Evolutionary conservation across 2,329 filamentous ascomycete genomes (phyloP).

Genomic region (Fusarium staphyleae): DNA sequence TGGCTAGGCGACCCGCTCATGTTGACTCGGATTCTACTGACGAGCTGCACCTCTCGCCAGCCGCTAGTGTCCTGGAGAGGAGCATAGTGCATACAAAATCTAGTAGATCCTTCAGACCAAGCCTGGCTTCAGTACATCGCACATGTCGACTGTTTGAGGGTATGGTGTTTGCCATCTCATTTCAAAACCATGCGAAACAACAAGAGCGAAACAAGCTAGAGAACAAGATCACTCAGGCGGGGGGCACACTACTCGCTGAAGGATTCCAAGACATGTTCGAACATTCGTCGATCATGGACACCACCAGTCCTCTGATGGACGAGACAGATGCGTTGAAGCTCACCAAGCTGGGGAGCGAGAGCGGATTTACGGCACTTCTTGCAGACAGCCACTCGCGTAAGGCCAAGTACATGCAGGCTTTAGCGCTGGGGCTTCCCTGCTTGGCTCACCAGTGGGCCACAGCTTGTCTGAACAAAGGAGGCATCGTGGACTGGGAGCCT

Average conservation of each 20-base stretch:
- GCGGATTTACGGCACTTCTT: conserved; percentile 85
- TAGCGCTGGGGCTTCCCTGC: conserved; percentile 88
- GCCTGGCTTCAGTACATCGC: conserved; percentile 38
- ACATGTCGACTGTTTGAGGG: conserved; percentile 66
- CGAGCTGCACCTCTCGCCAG: conserved; percentile 54
- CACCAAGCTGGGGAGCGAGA: conserved; percentile 56
- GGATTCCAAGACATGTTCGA: conserved; percentile 87
- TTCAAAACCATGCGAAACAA: conserved; percentile 56
- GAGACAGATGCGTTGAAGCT: conserved; percentile 57
- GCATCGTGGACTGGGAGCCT: conserved; percentile 74
- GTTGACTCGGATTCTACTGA: conserved; percentile 56
- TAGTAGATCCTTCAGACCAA: conserved; percentile 40
- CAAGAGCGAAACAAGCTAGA: conserved; percentile 58
- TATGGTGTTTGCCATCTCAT: conserved; percentile 90
- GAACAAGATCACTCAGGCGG: conserved; percentile 70
- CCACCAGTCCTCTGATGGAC: conserved; percentile 43
- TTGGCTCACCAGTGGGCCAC: conserved; percentile 82
- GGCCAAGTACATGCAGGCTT: conserved; percentile 91
- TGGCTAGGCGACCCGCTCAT: conserved; percentile 38
- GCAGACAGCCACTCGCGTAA: conserved; percentile 86
- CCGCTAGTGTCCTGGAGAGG: conserved; percentile 48
- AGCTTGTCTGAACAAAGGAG: conserved; percentile 68
- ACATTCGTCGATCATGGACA: conserved; percentile 46
- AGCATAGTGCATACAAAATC: conserved; percentile 45
- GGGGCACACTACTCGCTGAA: conserved; percentile 73